Percentiles rank a stretch among this genome's conserved stretches.
Conservation (phyloP, 257 asterid species). For the Solanum lycopersicoides region DNA sequence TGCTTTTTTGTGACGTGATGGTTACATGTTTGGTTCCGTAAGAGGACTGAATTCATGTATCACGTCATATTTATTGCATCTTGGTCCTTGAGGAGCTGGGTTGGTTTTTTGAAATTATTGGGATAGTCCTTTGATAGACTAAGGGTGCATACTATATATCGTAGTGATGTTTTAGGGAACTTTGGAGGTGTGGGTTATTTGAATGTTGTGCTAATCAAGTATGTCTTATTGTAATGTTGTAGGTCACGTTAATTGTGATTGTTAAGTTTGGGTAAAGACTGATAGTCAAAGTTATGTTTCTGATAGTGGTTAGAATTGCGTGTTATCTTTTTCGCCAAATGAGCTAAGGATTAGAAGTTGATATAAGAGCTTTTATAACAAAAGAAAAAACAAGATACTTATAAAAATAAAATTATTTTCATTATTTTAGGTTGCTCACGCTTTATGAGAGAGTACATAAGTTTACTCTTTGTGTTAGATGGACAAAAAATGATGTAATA, state of each 20-base stretch:
- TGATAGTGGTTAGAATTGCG: background rate
- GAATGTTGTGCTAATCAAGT: too few relatives aligned
- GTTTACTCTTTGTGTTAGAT: background rate
- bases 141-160: background rate
- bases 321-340: background rate
- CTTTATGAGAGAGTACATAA: background rate
- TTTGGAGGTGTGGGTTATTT: background rate
- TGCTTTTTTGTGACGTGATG: too few relatives aligned
- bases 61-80: background rate
- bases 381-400: background rate
- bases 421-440: background rate
- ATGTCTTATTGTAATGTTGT: background rate
- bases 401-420: background rate
- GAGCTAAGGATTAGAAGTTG: background rate
- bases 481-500: too few relatives aligned
- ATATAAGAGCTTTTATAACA: background rate
- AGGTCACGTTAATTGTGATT: background rate
- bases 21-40: background rate
- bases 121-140: background rate
- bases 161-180: too few relatives aligned
- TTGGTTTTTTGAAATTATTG: background rate
- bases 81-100: background rate
- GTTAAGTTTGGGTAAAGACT: background rate
- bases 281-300: background rate
- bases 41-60: background rate